Base-by-base conservation (phyloP, 805 yeast species). In the Grigorovia yakushimaensis region DNA sequence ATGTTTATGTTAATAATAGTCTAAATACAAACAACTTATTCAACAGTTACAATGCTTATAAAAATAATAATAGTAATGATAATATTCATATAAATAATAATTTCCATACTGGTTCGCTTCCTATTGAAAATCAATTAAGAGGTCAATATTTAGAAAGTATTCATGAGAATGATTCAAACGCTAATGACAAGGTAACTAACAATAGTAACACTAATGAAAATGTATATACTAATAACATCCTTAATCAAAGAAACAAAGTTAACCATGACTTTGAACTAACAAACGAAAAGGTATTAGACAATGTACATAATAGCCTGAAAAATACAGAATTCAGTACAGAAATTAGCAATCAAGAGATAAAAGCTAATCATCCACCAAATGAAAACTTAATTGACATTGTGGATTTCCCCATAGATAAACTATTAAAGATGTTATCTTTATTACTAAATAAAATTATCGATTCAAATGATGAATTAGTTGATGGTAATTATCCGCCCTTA, bases 341-440 rank as follows among this genome's bases (percentile, higher is more conserved):
- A 10, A 10, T 15, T 10, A 27, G 3, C 15, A 27, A 27, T 27
- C 33, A 2, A 7, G 15, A 27, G 33, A 3, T 27, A 15, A 27
- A 27, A 27, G 13, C 9, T 7, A 27, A 27, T 10, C 33, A 11
- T n/a, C n/a, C 18, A n/a, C 17, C 39, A 33, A 35, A 15, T 18
- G 40, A 24, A 23, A 37, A 41, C 39, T n/a, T 37, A 47, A 35
- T 67, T 44, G 68, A 88, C 59, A 85, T 89, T 42, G 89, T 88
- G 7, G 83, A 82, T 41, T 87, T 81, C 60, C 89, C 95, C 1
- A 87, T 86, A 1, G 78, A 81, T 49, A 89, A 86, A 53, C 73
- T 91, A 27, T 72, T 91, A 39, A 65, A 79, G 41, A 89, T 91
- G 96, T 72, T 91, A 45, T 78, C 96, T 20, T 82, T 93, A 6